Percentiles rank a stretch among this genome's conserved stretches.
These are phyloP conservation scores for Trichoderma gamsii DNA, from an alignment of 495 filamentous ascomycete species.

Conservation along the genomic window DNA sequence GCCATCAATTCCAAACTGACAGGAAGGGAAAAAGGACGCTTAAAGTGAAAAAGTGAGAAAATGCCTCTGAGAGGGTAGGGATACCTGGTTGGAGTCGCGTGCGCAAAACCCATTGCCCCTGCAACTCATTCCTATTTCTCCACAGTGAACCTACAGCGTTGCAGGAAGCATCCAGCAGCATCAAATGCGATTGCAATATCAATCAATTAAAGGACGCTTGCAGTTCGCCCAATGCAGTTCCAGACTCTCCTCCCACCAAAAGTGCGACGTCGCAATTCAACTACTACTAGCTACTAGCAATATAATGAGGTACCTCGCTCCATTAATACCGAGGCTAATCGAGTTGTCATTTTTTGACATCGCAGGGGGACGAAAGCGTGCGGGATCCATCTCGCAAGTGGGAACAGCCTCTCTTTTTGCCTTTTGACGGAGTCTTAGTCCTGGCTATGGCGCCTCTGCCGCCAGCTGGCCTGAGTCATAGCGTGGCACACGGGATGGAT, in stretches of 20 bases:
- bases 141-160: not conserved
- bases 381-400: not conserved
- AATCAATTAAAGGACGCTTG: not conserved
- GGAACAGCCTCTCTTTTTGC: not conserved
- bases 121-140: not conserved
- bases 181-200: not conserved
- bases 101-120: not conserved
- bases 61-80: not conserved
- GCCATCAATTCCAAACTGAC: not conserved
- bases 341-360: slow-evolving; percentile 1
- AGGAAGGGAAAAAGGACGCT: too few species aligned
- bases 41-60: not conserved
- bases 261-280: not conserved
- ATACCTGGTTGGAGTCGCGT: not conserved
- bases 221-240: not conserved
- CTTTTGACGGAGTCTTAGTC: not conserved
- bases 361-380: not conserved
- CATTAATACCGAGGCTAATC: not conserved
- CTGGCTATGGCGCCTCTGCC: not conserved
- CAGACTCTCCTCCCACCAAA: not conserved
- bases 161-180: too few species aligned
- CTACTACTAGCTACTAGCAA: too few species aligned
- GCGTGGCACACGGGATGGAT: not conserved
- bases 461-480: slow-evolving; percentile 1
- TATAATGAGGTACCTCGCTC: too few species aligned